Conservation (phyloP, 2,329 filamentous ascomycete species). For the Phyllosticta paracitricarpa region DNA sequence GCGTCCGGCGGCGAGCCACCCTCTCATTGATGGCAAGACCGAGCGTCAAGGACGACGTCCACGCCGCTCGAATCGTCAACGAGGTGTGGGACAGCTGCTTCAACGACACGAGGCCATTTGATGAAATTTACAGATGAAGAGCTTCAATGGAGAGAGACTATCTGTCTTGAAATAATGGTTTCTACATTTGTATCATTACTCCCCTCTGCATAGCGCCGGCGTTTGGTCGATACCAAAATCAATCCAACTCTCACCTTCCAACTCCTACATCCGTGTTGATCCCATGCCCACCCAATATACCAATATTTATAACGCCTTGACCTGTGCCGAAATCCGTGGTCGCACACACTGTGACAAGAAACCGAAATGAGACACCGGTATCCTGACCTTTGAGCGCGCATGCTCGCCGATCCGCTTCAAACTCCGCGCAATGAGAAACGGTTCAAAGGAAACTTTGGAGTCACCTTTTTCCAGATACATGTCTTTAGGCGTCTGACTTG, state of each 20-base stretch:
- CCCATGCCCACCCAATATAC: neutral
- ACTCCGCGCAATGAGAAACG: neutral
- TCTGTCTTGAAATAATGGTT: neutral
- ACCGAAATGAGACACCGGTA: neutral
- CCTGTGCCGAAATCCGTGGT: neutral
- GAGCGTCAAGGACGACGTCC: slow-evolving; percentile 71
- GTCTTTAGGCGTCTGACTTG: slow-evolving; percentile 4
- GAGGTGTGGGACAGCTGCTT: slow-evolving; percentile 99
- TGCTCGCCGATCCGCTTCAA: neutral
- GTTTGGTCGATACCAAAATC: slow-evolving; percentile 8
- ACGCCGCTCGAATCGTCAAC: slow-evolving; percentile 82
- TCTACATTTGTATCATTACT: slow-evolving; percentile 8
- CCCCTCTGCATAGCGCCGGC: slow-evolving; percentile 9
- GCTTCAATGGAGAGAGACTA: neutral
- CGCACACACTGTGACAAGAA: neutral
- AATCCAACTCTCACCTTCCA: slow-evolving; percentile 7
- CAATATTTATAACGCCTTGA: neutral
- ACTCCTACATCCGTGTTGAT: slow-evolving; percentile 5
- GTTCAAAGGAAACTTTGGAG: neutral
- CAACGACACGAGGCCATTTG: slow-evolving; percentile 84
- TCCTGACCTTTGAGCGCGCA: neutral
- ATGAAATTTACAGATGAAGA: slow-evolving; percentile 76
- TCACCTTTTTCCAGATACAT: neutral
- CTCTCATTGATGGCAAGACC: slow-evolving; percentile 70
- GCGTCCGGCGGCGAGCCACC: slow-evolving; percentile 72